A percentile compares a stretch with the other conserved stretches of the same genome.
phyloP scores from a whole-genome alignment of 164 flowering plant species.

The Santalum album region DNA sequence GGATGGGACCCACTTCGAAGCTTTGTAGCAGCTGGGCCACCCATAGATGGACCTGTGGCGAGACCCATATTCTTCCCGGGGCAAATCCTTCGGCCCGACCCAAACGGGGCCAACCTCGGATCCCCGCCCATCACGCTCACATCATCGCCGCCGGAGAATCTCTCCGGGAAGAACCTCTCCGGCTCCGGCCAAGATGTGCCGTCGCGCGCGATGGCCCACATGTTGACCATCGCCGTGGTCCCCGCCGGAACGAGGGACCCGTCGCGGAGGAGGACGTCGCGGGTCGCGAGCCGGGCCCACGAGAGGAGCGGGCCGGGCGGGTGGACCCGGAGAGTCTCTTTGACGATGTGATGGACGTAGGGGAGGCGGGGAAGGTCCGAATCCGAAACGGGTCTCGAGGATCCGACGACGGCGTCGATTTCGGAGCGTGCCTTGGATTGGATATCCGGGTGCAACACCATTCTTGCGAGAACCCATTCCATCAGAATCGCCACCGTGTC shows the following conservation, averaged over 20 bases:
- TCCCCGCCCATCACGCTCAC: slow-evolving; percentile 13
- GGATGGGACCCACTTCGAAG: slow-evolving; percentile 22
- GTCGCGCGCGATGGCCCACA: slow-evolving; percentile 37
- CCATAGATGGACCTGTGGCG: slow-evolving; percentile 29
- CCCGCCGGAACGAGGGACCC: slow-evolving; percentile 27
- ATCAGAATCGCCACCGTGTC: slow-evolving; percentile 29
- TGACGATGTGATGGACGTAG: background rate
- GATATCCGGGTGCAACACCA: background rate
- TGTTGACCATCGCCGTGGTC: slow-evolving; percentile 44
- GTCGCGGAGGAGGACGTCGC: slow-evolving; percentile 23
- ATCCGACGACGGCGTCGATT: background rate
- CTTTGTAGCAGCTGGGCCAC: slow-evolving; percentile 30
- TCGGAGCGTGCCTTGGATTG: background rate
- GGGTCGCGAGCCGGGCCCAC: background rate
- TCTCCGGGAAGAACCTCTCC: background rate
- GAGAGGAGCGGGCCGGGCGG: background rate
- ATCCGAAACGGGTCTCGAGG: background rate
- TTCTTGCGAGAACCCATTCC: background rate
- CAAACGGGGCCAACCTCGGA: slow-evolving; percentile 37
- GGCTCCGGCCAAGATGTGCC: background rate
- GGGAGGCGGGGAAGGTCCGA: background rate
- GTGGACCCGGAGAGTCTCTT: background rate
- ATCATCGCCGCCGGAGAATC: background rate
- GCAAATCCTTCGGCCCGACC: slow-evolving; percentile 33
- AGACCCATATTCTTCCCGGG: slow-evolving; percentile 35